Conservation (phyloP, 495 filamentous ascomycete genomes). For the Penicillium alfredii region DNA sequence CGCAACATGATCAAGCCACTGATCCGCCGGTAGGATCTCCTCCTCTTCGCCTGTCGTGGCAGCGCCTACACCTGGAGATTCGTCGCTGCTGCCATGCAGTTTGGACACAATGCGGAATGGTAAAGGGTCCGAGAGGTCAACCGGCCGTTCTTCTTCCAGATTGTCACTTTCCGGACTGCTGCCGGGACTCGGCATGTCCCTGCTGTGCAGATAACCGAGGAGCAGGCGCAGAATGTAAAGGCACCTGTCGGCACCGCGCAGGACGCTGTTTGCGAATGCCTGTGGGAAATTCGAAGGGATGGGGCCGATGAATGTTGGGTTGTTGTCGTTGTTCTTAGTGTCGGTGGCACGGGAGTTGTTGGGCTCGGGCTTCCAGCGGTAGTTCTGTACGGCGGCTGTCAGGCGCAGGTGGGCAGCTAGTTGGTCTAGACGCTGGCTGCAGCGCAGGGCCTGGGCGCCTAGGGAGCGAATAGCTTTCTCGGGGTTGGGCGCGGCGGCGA, state of each 20-base stretch:
- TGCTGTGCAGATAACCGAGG: constrained; percentile 7
- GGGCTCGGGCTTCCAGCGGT: constrained; percentile 1
- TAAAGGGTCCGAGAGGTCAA: constrained; percentile 3
- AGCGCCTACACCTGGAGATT: not conserved
- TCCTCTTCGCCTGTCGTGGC: not conserved
- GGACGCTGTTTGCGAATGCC: constrained; percentile 18
- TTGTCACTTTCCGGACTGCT: not conserved
- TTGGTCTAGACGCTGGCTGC: constrained; percentile 4
- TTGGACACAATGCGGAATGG: constrained; percentile 17
- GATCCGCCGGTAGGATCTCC: constrained; percentile 5
- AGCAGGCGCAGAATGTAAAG: constrained; percentile 13
- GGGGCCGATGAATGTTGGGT: constrained; percentile 14
- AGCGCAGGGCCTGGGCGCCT: constrained; percentile 1
- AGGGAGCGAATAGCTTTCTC: not conserved
- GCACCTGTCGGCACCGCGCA: constrained; percentile 15
- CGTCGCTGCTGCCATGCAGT: not conserved
- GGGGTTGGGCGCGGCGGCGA: constrained; percentile 1
- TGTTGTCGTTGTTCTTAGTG: not conserved
- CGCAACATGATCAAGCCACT: constrained; percentile 21
- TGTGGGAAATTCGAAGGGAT: constrained; percentile 18
- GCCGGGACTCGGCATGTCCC: not conserved
- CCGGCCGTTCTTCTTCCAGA: not conserved
- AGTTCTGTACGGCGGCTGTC: constrained; percentile 9
- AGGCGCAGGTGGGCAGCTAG: constrained; percentile 12
- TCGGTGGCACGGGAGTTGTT: not conserved